phyloP scores from a whole-genome alignment of 2,329 filamentous ascomycete species.

The Sphaerulina musiva region DNA sequence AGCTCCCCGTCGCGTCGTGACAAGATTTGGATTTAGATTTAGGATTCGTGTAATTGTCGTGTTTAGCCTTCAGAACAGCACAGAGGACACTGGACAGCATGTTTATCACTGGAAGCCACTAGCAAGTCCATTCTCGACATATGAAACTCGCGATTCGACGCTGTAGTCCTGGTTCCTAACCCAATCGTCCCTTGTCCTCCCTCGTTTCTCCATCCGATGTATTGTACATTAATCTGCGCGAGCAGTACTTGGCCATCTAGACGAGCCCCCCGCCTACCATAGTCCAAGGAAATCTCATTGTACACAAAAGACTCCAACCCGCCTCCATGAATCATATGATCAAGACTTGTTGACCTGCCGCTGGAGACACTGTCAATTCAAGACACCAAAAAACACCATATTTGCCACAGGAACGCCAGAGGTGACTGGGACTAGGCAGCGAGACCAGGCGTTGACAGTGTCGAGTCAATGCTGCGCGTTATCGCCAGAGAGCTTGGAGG shows the following conservation, averaged over 20 bases:
- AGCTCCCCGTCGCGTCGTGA: neutral
- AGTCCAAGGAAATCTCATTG: neutral
- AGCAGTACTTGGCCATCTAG: constrained; percentile 16
- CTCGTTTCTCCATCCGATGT: constrained; percentile 3
- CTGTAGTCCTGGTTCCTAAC: constrained; percentile 1
- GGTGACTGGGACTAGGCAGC: no score
- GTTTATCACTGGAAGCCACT: neutral
- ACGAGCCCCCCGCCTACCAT: neutral
- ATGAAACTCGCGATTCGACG: constrained; percentile 1
- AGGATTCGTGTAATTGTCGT: neutral
- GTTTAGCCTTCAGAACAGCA: neutral
- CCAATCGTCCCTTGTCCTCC: neutral
- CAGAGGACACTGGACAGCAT: neutral
- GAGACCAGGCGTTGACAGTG: no score
- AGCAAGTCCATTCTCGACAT: neutral
- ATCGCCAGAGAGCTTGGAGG: no score
- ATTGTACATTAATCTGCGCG: constrained; percentile 17
- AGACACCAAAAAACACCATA: no score
- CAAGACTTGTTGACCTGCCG: neutral
- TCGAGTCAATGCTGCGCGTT: no score
- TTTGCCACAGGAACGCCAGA: no score
- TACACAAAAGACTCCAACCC: neutral
- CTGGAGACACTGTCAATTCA: neutral
- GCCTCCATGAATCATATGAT: neutral
- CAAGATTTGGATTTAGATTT: neutral